phyloP scores from a whole-genome alignment of 1,139 yeast genomes.

The Saccharomycopsis phalli region DNA sequence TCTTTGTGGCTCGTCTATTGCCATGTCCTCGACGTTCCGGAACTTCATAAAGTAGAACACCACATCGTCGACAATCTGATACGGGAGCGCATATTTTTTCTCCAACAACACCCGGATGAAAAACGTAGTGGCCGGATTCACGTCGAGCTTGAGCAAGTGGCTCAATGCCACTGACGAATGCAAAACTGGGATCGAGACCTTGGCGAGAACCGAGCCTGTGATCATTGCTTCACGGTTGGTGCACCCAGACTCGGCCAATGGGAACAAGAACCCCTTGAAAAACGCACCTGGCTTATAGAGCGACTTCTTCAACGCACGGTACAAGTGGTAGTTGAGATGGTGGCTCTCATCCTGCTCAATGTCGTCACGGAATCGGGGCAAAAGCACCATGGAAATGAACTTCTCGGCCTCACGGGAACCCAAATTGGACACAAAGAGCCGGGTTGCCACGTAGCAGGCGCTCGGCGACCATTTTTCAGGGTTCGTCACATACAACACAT shows the following conservation, averaged over 20 bases:
- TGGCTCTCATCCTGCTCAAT: slow-evolving; percentile 62
- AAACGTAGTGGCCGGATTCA: slow-evolving; percentile 81
- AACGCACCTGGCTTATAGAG: slow-evolving; percentile 96
- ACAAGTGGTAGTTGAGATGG: slow-evolving; percentile 72
- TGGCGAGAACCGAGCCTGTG: slow-evolving; percentile 83
- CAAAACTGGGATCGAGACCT: slow-evolving; percentile 85
- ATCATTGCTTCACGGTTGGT: slow-evolving; percentile 90
- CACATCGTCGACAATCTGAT: slow-evolving; percentile 88
- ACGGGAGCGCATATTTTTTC: slow-evolving; percentile 93
- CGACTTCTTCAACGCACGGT: slow-evolving; percentile 84
- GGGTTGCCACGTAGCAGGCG: slow-evolving; percentile 91
- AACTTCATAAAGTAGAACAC: slow-evolving; percentile 95
- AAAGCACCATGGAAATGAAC: slow-evolving; percentile 64
- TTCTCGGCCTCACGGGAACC: slow-evolving; percentile 83
- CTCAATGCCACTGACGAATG: slow-evolving; percentile 95
- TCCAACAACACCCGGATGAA: slow-evolving; percentile 84
- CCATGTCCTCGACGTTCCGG: slow-evolving; percentile 38
- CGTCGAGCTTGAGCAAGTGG: slow-evolving; percentile 75
- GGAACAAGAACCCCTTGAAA: slow-evolving; percentile 91
- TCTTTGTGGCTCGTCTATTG: slow-evolving; percentile 29
- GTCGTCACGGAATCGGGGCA: slow-evolving; percentile 77
- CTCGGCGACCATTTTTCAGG: slow-evolving; percentile 97
- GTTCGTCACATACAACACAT: slow-evolving; percentile 81
- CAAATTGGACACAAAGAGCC: slow-evolving; percentile 82
- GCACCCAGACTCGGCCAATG: slow-evolving; percentile 77